Evolutionary conservation across 2,329 filamentous ascomycete species (phyloP).

Genomic region (Xylaria sp.): DNA sequence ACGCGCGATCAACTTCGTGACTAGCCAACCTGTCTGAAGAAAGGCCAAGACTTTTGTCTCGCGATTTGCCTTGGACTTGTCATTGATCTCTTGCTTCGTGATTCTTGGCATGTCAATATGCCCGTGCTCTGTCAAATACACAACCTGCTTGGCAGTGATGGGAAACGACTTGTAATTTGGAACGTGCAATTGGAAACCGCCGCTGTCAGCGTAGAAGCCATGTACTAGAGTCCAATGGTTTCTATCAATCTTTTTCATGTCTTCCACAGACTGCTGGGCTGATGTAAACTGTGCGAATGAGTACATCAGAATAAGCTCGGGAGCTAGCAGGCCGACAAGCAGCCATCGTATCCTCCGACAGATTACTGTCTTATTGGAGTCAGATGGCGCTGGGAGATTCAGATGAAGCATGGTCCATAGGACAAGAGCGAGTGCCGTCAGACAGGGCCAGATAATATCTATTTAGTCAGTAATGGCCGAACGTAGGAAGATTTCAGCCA

Average conservation of each 20-base stretch:
- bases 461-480: too few relatives aligned
- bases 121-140: slow-evolving; percentile 5
- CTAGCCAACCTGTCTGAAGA: slow-evolving; percentile 16
- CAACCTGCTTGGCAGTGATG: slow-evolving; percentile 15
- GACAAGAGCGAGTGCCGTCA: slow-evolving; percentile 8
- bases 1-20: slow-evolving; percentile 10
- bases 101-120: slow-evolving; percentile 16
- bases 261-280: slow-evolving; percentile 11
- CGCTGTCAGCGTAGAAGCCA: slow-evolving; percentile 23
- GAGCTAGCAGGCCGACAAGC: slow-evolving; percentile 12
- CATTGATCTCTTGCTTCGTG: slow-evolving; percentile 13
- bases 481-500: too few relatives aligned
- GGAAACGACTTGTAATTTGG: slow-evolving; percentile 5
- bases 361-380: background rate
- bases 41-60: slow-evolving; percentile 9
- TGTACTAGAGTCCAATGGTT: slow-evolving; percentile 10
- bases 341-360: slow-evolving; percentile 12
- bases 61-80: slow-evolving; percentile 18
- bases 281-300: slow-evolving; percentile 15
- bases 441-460: slow-evolving; percentile 18
- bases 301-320: slow-evolving; percentile 18
- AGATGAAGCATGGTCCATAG: slow-evolving; percentile 19
- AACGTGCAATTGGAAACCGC: slow-evolving; percentile 11
- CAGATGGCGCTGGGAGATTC: slow-evolving; percentile 8
- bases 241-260: slow-evolving; percentile 8